A percentile compares a stretch with the other conserved stretches of the same genome.
phyloP scores from a whole-genome alignment of 495 filamentous ascomycete species.

The Talaromyces ruber region DNA sequence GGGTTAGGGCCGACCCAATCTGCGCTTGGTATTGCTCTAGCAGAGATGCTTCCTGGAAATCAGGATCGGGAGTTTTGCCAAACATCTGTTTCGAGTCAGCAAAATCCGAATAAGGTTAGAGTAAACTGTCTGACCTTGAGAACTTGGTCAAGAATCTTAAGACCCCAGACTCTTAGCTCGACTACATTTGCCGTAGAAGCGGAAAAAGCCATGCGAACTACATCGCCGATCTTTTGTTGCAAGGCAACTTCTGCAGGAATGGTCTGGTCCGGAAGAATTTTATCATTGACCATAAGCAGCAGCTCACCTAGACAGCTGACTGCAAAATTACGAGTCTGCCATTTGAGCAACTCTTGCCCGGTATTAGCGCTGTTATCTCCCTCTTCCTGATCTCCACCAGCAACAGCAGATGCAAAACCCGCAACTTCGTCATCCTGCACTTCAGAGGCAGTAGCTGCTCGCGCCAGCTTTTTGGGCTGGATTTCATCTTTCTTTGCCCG shows the following conservation, averaged over 20 bases:
- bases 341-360: slow-evolving; percentile 81
- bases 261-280: slow-evolving; percentile 58
- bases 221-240: slow-evolving; percentile 78
- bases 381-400: slow-evolving; percentile 55
- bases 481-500: slow-evolving; percentile 49
- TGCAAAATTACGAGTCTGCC: slow-evolving; percentile 93
- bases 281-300: slow-evolving; percentile 63
- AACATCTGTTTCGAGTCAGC: slow-evolving; percentile 55
- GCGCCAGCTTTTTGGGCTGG: slow-evolving; percentile 30
- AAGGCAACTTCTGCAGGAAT: slow-evolving; percentile 65
- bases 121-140: slow-evolving; percentile 47
- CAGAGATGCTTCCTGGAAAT: slow-evolving; percentile 90
- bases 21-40: slow-evolving; percentile 98
- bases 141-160: slow-evolving; percentile 89
- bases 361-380: slow-evolving; percentile 47
- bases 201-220: slow-evolving; percentile 96
- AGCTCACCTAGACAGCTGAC: slow-evolving; percentile 88
- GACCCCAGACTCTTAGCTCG: slow-evolving; percentile 75
- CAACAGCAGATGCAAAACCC: slow-evolving; percentile 72
- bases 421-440: slow-evolving; percentile 94
- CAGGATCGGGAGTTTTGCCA: slow-evolving; percentile 89
- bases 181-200: slow-evolving; percentile 91
- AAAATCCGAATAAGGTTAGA: neutral
- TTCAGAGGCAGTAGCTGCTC: slow-evolving; percentile 54
- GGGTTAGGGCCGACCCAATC: slow-evolving; percentile 91